phyloP scores from a whole-genome alignment of 106 monocot genomes.

The Dactylorhiza incarnata region DNA sequence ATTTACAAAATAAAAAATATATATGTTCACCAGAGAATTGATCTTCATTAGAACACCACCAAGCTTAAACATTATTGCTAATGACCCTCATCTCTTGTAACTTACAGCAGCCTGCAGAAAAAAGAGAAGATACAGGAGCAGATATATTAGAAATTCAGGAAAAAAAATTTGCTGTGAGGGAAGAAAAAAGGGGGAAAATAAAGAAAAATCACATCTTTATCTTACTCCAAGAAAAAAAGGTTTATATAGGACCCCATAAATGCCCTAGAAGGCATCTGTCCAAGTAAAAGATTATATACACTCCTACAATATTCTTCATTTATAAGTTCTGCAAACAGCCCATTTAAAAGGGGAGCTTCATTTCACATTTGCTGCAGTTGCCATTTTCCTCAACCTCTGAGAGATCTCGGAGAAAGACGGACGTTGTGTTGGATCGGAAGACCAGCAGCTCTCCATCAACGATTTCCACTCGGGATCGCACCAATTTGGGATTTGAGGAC shows the following conservation, averaged over 20 bases:
- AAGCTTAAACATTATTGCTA: neutral
- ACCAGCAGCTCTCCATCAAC: constrained; percentile 95
- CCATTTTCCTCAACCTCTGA: constrained; percentile 86
- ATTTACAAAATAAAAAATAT: constrained; percentile 3
- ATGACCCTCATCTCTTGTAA: neutral
- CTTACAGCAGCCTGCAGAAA: neutral
- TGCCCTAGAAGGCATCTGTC: neutral
- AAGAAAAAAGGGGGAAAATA: neutral
- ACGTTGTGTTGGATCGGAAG: constrained; percentile 58
- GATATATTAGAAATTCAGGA: neutral
- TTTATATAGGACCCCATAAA: neutral
- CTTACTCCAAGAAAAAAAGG: neutral
- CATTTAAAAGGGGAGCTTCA: constrained; percentile 16
- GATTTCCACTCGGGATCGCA: constrained; percentile 97
- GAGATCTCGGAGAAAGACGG: constrained; percentile 87
- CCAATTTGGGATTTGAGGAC: constrained; percentile 82
- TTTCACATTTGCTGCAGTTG: constrained; percentile 74
- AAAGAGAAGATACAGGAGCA: neutral
- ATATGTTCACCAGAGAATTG: neutral
- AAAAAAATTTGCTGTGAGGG: neutral
- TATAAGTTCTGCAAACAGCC: neutral
- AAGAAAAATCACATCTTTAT: neutral
- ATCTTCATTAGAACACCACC: neutral
- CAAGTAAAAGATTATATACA: neutral
- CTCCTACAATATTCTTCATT: neutral